Evolutionary conservation across 2,329 filamentous ascomycete species (phyloP), one percentile per base, ranked within the genome.

Genomic region (Fusarium lateritium): DNA sequence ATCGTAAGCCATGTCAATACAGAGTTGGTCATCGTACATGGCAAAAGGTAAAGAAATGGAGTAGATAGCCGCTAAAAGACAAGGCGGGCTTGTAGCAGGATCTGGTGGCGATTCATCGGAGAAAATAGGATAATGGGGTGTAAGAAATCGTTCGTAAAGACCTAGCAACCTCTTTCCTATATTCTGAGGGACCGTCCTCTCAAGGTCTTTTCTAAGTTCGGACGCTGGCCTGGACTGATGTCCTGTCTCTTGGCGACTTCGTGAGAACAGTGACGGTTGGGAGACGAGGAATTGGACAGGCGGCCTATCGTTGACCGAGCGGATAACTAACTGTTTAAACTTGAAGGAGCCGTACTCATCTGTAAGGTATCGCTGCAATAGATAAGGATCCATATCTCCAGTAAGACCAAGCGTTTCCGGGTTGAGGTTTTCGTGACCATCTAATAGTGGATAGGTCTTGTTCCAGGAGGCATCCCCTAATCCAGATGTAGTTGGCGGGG

Each of bases 1-100:
- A 6, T 59, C 56, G 11, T 59, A 59, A 2, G 56, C 56, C 40
- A 59, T 59, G 4, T 59, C 56, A 1, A 59, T 59, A 14, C 50
- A 59, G 13, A 59, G 56, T 2, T 59, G 33, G 5, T 59, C 56
- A 2, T 56, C 56, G 10, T 59, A 56, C 26, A 59, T 59, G 1
- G 56, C 40, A 9, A 59, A 59, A 1, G 56, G 50, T 1, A 56
- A 43, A 0, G 56, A 10, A 2, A 56, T 46, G 2, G 56, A 56
- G 26, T 59, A 56, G 4, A 59, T 46, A 5, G 40, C 40, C 8
- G 56, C 56, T 1, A 59, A 1, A 2, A 59, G 7, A 11, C 40
- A 55, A 6, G 56, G 56, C 0, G 21, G 15, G 3, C 40, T 59
- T 1, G 24, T 39, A 2, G 5, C 4, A 1, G 56, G 33, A 15